Percentiles rank a stretch among this genome's conserved stretches.
Evolutionary conservation across 2,329 filamentous ascomycete genomes (phyloP).

Genomic region (Neocatenulostroma microsporum): DNA sequence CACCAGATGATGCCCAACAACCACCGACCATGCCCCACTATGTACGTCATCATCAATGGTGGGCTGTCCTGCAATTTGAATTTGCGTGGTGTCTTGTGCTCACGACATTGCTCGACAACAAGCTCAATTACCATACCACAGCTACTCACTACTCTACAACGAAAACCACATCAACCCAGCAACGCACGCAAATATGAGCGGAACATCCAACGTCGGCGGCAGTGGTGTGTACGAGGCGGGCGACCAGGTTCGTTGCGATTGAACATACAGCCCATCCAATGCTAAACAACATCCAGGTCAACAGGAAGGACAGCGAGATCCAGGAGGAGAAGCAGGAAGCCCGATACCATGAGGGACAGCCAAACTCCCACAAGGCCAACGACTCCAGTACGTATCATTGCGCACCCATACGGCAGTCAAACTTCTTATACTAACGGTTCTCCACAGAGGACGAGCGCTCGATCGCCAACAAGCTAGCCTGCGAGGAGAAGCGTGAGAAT

Average conservation of each 20-base stretch:
- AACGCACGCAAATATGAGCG: constrained; percentile 37
- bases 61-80: too few species aligned
- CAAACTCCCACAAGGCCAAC: constrained; percentile 58
- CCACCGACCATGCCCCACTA: too few species aligned
- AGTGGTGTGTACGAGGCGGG: constrained; percentile 62
- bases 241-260: constrained; percentile 49
- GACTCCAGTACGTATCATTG: constrained; percentile 39
- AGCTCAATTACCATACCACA: too few species aligned
- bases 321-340: constrained; percentile 42
- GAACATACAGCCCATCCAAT: not conserved
- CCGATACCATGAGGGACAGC: constrained; percentile 64
- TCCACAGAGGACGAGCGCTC: constrained; percentile 58
- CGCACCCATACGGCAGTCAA: too few species aligned
- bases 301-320: constrained; percentile 37
- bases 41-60: too few species aligned
- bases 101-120: too few species aligned
- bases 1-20: too few species aligned
- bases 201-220: constrained; percentile 60
- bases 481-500: constrained; percentile 49
- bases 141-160: too few species aligned
- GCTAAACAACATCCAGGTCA: constrained; percentile 43
- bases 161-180: constrained; percentile 1
- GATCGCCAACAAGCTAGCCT: constrained; percentile 63
- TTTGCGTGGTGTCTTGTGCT: too few species aligned
- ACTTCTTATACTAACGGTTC: too few species aligned